Conservation (phyloP, 495 filamentous ascomycete species). For the Endocarpon pusillum region DNA sequence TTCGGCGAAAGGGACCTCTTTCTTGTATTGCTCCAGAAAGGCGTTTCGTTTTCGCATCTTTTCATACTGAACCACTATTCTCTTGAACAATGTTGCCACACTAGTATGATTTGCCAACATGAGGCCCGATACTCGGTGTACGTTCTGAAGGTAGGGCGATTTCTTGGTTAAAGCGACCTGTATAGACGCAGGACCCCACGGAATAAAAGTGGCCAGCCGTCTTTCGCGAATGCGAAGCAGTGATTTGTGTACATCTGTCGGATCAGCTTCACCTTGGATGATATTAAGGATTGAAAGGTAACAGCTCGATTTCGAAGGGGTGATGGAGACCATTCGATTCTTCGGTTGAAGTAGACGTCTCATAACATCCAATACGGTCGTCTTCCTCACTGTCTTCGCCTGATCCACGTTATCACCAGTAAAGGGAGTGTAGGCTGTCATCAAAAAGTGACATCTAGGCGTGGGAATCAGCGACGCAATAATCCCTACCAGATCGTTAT, state of each 20-base stretch:
- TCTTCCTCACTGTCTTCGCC: constrained; percentile 93
- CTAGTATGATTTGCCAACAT: constrained; percentile 98
- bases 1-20: constrained; percentile 77
- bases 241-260: constrained; percentile 94
- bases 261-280: constrained; percentile 94
- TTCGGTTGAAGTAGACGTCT: constrained; percentile 87
- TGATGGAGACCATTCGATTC: constrained; percentile 96
- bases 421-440: constrained; percentile 96
- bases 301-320: constrained; percentile 88
- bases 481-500: constrained; percentile 95
- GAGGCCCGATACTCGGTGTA: constrained; percentile 69
- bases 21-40: constrained; percentile 89
- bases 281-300: constrained; percentile 98
- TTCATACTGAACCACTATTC: constrained; percentile 80
- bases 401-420: constrained; percentile 89
- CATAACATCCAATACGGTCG: constrained; percentile 96
- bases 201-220: constrained; percentile 87
- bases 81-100: constrained; percentile 90
- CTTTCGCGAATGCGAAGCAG: constrained; percentile 90
- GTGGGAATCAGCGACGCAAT: constrained; percentile 91
- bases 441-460: constrained; percentile 90
- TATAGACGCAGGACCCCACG: constrained; percentile 96
- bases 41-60: constrained; percentile 89
- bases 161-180: constrained; percentile 94
- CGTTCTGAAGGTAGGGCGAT: constrained; percentile 74